Base-by-base conservation (phyloP, 805 yeast species). In the Phaffomyces opuntiae region DNA sequence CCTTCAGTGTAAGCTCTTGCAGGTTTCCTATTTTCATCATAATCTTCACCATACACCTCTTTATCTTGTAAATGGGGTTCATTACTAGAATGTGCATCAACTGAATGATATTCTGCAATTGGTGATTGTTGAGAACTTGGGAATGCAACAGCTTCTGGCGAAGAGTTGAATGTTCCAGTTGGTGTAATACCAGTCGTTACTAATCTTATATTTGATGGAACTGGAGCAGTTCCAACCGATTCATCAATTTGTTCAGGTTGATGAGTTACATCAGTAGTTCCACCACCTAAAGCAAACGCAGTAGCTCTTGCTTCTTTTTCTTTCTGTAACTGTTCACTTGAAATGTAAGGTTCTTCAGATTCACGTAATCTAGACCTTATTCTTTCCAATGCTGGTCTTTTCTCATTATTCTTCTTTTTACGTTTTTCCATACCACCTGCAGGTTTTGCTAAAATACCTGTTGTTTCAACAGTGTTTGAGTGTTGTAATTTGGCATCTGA, bases 351-450 rank as follows among this genome's bases (percentile, higher is more conserved):
- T 36, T 60, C 61, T 21, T 59, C 51, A 39, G 60, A 52, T 11
- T 51, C 53, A 9, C 49, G 53, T 36, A 26, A 50, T 48, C 24
- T 21, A 38, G 60, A 39, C 48, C 54, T 46, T 44, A 66, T 51
- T 40, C 57, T 64, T 46, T 65, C 67, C 33, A 67, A 48, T 13
- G 63, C 63, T 37, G 66, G 63, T 27, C 65, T 55, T 38, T 47
- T 53, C 54, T 67, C 63, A 56, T 59, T 63, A 53, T 54, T 46
- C 55, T 49, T 63, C 51, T 56, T 60, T 40, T 60, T 59, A 21
- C 77, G 73, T 57, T 33, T 33, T 17, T 82, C 76, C 60, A 84
- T 82, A 27, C 89, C 89, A 40, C 91, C 91, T 2, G 84, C 84
- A 9, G 88, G 89, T 52, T 79, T 73, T 6, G 75, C 83, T 34